Conservation (phyloP, 345 rosid genomes). For the Cardamine resedifolia region DNA sequence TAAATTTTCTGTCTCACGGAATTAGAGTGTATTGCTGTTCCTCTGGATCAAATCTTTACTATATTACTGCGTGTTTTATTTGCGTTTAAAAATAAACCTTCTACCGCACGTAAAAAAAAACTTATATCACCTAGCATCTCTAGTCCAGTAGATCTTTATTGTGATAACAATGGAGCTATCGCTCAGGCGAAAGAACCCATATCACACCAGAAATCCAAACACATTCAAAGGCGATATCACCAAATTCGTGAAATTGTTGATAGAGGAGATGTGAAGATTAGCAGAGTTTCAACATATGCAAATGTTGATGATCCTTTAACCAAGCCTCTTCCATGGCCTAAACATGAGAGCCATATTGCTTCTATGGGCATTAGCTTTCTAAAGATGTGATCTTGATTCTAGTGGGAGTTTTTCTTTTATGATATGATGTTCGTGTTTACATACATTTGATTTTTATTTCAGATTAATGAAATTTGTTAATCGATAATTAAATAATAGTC, state of each 20-base stretch:
- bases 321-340: not conserved
- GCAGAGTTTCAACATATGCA: not conserved
- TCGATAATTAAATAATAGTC: too few species aligned
- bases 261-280: constrained; percentile 16
- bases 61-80: too few species aligned
- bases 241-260: not conserved
- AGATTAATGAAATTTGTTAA: too few species aligned
- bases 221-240: not conserved
- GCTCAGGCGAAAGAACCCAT: not conserved
- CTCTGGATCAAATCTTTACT: too few species aligned
- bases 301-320: not conserved
- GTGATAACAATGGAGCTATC: constrained; percentile 2
- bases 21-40: too few species aligned
- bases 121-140: too few species aligned
- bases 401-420: not conserved
- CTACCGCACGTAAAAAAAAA: too few species aligned
- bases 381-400: not conserved
- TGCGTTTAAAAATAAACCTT: too few species aligned
- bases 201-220: not conserved
- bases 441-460: not conserved
- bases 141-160: not conserved
- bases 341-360: not conserved
- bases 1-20: too few species aligned
- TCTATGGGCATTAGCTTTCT: not conserved
- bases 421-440: not conserved